A percentile compares a stretch with the other conserved stretches of the same genome.
Conservation (phyloP, 495 filamentous ascomycete species). For the Aspergillus ostianus region DNA sequence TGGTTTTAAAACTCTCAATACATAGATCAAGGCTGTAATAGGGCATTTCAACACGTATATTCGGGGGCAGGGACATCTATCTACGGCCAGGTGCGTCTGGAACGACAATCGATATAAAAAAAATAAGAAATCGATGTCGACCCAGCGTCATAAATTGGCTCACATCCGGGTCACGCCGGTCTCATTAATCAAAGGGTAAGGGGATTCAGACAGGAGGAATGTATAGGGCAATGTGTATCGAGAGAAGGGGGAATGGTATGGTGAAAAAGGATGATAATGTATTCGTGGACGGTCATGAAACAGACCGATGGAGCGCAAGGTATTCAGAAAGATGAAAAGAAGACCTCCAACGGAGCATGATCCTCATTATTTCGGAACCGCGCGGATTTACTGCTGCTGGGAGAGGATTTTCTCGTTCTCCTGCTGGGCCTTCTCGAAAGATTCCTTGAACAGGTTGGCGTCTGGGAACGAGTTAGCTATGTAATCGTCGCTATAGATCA, state of each 20-base stretch:
- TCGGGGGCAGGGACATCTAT: constrained; percentile 38
- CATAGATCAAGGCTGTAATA: constrained; percentile 4
- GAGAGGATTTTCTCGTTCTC: constrained; percentile 91
- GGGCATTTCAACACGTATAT: constrained; percentile 35
- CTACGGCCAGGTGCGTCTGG: constrained; percentile 35
- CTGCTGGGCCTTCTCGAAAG: constrained; percentile 96
- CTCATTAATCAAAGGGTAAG: background rate
- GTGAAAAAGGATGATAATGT: background rate
- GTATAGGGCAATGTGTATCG: background rate
- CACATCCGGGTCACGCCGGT: background rate
- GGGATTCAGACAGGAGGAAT: background rate
- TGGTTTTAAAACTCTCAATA: constrained; percentile 3
- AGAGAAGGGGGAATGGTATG: background rate
- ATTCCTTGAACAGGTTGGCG: constrained; percentile 96
- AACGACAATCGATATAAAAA: background rate
- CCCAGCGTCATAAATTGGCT: constrained; percentile 16
- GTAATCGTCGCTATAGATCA: background rate
- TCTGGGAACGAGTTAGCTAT: constrained; percentile 48
- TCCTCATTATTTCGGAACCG: background rate
- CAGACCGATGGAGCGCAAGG: constrained; percentile 14
- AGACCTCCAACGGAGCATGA: background rate
- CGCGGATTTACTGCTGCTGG: constrained; percentile 42
- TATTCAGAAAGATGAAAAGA: constrained; percentile 13
- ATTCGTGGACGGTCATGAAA: constrained; percentile 9
- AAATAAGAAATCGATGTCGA: constrained; percentile 10